These are phyloP conservation scores for Xerocomellus intermedius DNA, from an alignment of 768 basidiomycete genomes.

Conservation along the genomic window DNA sequence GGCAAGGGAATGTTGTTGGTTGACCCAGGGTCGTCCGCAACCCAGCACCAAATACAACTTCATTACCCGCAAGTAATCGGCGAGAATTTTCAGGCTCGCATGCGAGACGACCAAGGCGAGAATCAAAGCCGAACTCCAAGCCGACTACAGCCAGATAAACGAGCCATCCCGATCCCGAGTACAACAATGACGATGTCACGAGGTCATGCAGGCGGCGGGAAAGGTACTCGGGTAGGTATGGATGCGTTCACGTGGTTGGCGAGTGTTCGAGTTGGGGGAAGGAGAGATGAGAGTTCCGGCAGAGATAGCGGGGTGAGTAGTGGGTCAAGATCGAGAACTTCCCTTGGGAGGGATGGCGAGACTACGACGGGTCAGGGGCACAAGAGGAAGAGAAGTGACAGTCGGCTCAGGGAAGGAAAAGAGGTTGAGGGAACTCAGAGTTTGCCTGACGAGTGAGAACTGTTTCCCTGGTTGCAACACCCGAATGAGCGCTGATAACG, in stretches of 20 bases:
- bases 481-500: background rate
- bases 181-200: conserved; percentile 45
- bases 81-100: conserved; percentile 12
- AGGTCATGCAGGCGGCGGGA: conserved; percentile 46
- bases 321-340: conserved; percentile 42
- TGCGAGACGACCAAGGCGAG: conserved; percentile 16
- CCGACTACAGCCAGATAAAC: conserved; percentile 14
- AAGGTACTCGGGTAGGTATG: conserved; percentile 59
- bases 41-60: conserved; percentile 33
- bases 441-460: conserved; percentile 70
- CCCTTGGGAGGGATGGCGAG: conserved; percentile 22
- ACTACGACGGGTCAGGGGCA: conserved; percentile 5
- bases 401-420: conserved; percentile 34
- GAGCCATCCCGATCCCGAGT: conserved; percentile 24
- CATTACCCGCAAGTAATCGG: conserved; percentile 23
- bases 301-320: conserved; percentile 48
- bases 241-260: conserved; percentile 72
- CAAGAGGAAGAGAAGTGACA: conserved; percentile 47
- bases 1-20: conserved; percentile 27
- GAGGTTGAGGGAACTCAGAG: conserved; percentile 43
- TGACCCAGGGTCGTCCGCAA: conserved; percentile 36
- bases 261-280: conserved; percentile 63
- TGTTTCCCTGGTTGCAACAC: background rate
- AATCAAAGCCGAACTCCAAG: background rate
- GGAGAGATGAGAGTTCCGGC: conserved; percentile 55